Evolutionary conservation across 352 stramenopile genomes (phyloP).

Genomic region (Globisporangium viniferum): DNA sequence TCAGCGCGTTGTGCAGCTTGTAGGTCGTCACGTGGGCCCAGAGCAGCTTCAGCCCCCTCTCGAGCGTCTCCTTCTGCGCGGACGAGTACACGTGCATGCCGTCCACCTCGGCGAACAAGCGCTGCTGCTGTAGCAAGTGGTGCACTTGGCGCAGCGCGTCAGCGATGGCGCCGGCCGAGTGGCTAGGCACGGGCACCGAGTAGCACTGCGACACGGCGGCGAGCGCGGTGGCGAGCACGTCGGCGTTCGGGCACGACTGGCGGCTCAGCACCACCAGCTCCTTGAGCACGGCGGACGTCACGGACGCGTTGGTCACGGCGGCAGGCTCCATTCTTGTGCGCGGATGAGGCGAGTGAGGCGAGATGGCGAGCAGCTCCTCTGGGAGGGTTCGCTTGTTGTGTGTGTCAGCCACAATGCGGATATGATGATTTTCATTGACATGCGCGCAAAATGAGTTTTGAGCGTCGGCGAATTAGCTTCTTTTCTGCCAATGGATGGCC

Average conservation of each 20-base stretch:
- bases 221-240: conserved; percentile 37
- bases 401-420: neutral
- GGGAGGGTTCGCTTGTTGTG: neutral
- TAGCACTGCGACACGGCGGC: conserved; percentile 42
- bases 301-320: conserved; percentile 4
- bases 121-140: conserved; percentile 39
- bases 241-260: conserved; percentile 24
- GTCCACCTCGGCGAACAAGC: conserved; percentile 27
- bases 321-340: neutral
- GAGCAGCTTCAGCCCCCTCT: conserved; percentile 36
- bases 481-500: no score
- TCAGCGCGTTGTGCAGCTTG: conserved; percentile 51
- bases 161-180: conserved; percentile 30
- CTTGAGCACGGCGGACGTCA: conserved; percentile 14
- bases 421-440: neutral
- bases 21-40: conserved; percentile 65
- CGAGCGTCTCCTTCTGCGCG: conserved; percentile 31
- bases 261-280: conserved; percentile 15
- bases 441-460: no score
- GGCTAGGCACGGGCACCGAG: conserved; percentile 41
- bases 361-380: neutral
- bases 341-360: neutral
- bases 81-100: conserved; percentile 15
- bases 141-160: conserved; percentile 35
- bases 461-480: no score